phyloP scores from a whole-genome alignment of 768 basidiomycete species.

The Kwoniella newhampshirensis region DNA sequence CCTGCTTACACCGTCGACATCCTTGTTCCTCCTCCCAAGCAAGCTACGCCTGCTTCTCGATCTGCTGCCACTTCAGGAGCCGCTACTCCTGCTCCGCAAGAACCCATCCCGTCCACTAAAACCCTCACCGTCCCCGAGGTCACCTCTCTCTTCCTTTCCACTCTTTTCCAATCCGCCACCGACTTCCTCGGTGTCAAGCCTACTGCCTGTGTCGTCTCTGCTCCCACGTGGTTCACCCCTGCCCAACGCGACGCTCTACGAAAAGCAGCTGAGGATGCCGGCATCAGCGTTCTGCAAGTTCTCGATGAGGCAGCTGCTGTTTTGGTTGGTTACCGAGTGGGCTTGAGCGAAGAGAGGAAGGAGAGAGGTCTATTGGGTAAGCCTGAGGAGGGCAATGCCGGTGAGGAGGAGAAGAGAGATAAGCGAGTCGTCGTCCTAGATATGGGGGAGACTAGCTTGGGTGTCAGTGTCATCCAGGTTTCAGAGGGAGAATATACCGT shows the following conservation, averaged over 20 bases:
- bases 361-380: constrained; percentile 49
- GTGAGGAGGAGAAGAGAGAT: constrained; percentile 51
- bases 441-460: constrained; percentile 54
- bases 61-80: constrained; percentile 55
- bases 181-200: constrained; percentile 79
- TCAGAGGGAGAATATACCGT: constrained; percentile 54
- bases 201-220: constrained; percentile 76
- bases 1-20: constrained; percentile 83
- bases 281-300: constrained; percentile 78
- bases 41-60: constrained; percentile 53
- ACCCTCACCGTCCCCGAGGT: constrained; percentile 80
- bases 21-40: constrained; percentile 69
- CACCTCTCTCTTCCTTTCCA: constrained; percentile 77
- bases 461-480: constrained; percentile 49
- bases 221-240: constrained; percentile 72
- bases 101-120: constrained; percentile 63
- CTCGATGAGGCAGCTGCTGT: constrained; percentile 84
- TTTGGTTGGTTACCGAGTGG: constrained; percentile 56
- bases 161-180: constrained; percentile 79
- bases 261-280: constrained; percentile 74
- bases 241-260: constrained; percentile 69
- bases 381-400: constrained; percentile 52
- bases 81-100: constrained; percentile 55
- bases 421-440: constrained; percentile 54
- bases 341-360: constrained; percentile 49